phyloP scores from a whole-genome alignment of 2,329 filamentous ascomycete species.

The Epichloe aotearoae region DNA sequence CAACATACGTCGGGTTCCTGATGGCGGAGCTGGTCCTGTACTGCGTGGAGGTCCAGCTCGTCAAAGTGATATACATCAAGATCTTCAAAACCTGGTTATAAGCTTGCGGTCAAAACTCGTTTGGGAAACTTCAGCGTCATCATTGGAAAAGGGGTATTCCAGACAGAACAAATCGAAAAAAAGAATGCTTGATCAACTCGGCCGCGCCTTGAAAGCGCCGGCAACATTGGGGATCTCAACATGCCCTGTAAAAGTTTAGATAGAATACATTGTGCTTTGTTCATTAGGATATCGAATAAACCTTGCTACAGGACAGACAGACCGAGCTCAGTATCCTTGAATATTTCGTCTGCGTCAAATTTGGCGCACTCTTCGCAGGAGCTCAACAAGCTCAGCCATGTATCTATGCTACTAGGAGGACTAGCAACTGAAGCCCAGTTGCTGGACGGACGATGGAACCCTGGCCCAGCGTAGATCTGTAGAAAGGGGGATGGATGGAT shows the following conservation, averaged over 20 bases:
- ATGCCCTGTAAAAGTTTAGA: not conserved
- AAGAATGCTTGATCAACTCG: not conserved
- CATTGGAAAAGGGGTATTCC: not conserved
- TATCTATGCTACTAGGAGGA: no score
- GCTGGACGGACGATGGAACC: no score
- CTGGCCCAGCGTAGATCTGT: not conserved
- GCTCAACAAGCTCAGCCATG: no score
- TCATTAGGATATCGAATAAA: no score
- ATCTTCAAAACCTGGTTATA: constrained; percentile 15
- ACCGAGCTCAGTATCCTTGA: no score
- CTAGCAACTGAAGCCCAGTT: no score
- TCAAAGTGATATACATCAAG: constrained; percentile 15
- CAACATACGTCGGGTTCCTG: constrained; percentile 12
- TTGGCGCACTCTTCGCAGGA: no score
- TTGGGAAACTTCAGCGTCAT: no score
- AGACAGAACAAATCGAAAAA: not conserved
- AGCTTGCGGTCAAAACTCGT: not conserved
- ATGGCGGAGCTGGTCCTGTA: constrained; percentile 13
- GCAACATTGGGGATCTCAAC: not conserved
- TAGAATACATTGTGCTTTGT: not conserved
- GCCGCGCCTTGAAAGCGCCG: not conserved
- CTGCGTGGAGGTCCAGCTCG: constrained; percentile 14
- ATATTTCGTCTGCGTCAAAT: no score
- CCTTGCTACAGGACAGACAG: no score
- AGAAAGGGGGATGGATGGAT: not conserved